A percentile compares a stretch with the other conserved stretches of the same genome.
Evolutionary conservation across 495 filamentous ascomycete genomes (phyloP).

Genomic region (Podospora fimiseda): DNA sequence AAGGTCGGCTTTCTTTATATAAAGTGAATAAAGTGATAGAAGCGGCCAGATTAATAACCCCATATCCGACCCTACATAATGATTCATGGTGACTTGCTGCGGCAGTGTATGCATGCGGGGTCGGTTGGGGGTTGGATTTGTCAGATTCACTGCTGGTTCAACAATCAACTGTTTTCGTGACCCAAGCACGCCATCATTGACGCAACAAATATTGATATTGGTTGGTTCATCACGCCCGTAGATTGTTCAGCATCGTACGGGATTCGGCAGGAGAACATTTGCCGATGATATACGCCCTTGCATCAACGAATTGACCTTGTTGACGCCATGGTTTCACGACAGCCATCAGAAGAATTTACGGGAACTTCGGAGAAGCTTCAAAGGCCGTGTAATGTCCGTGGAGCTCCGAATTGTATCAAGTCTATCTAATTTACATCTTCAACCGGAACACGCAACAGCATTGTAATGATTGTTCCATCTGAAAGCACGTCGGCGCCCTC

Average conservation of each 20-base stretch:
- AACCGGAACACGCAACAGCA: slow-evolving; percentile 34
- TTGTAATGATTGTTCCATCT: slow-evolving; percentile 48
- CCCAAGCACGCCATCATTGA: slow-evolving; percentile 12
- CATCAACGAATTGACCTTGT: no score
- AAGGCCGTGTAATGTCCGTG: no score
- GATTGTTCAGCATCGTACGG: slow-evolving; percentile 1
- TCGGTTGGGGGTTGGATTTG: not conserved
- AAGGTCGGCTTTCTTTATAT: not conserved
- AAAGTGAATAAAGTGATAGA: not conserved
- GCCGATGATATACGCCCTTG: no score
- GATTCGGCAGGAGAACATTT: no score
- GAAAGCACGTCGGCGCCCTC: slow-evolving; percentile 43
- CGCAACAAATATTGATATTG: no score
- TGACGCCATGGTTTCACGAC: no score
- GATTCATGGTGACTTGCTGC: not conserved
- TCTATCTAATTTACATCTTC: not conserved
- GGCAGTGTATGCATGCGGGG: not conserved
- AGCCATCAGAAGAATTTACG: no score
- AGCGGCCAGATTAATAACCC: not conserved
- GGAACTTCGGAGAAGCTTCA: not conserved
- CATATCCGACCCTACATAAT: no score
- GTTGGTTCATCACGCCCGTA: no score
- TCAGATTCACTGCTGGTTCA: not conserved
- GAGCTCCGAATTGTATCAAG: not conserved
- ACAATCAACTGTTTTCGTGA: not conserved